Conservation (phyloP, 2,329 filamentous ascomycete genomes). For the Aspergillus sp. region DNA sequence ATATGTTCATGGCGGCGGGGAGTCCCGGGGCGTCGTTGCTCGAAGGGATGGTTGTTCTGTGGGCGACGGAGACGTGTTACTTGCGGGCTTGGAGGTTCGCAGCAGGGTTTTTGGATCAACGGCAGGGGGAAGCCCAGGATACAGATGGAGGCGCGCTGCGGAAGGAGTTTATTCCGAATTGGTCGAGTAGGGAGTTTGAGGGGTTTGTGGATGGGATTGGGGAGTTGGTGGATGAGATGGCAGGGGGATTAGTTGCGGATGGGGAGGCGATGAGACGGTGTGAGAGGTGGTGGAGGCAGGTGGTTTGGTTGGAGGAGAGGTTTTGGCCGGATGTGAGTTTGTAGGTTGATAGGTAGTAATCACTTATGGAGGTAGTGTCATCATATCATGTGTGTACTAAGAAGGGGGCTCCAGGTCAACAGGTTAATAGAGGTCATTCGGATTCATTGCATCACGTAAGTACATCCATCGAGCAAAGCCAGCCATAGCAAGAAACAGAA, state of each 20-base stretch:
- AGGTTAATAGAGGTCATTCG: background rate
- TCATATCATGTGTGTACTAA: too few species aligned
- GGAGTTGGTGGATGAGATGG: constrained; percentile 56
- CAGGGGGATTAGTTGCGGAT: constrained; percentile 38
- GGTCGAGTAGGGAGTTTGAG: constrained; percentile 62
- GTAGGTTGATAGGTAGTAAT: background rate
- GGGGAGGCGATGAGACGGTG: constrained; percentile 42
- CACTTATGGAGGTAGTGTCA: too few species aligned
- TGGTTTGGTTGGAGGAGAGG: constrained; percentile 55
- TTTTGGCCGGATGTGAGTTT: constrained; percentile 55
- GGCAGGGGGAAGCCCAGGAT: constrained; percentile 42
- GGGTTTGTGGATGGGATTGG: constrained; percentile 59
- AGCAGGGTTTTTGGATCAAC: constrained; percentile 31
- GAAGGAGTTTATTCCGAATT: constrained; percentile 66
- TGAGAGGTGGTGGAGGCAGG: constrained; percentile 50
- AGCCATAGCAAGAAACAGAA: background rate
- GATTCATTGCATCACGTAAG: background rate
- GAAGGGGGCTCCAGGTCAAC: too few species aligned
- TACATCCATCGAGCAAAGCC: background rate
- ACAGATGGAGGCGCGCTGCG: constrained; percentile 65
- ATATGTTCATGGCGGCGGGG: constrained; percentile 59
- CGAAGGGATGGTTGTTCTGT: constrained; percentile 71
- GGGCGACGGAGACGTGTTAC: constrained; percentile 71
- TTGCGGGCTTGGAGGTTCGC: constrained; percentile 57
- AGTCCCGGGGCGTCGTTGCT: constrained; percentile 55